These are phyloP conservation scores for Tagetes erecta DNA, from an alignment of 129 eudicot species.

Conservation along the genomic window DNA sequence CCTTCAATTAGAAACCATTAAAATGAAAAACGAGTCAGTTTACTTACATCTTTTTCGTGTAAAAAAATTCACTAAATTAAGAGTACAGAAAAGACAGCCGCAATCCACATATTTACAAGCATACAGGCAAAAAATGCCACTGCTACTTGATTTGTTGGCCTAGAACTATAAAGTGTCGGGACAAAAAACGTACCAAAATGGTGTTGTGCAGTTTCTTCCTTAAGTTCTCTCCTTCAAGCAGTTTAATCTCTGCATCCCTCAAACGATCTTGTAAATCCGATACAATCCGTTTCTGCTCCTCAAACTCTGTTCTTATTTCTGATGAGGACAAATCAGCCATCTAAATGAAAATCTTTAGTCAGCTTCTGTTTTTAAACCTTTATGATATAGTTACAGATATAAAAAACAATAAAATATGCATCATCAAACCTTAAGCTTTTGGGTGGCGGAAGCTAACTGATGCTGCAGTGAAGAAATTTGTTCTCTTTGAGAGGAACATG, in stretches of 20 bases:
- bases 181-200: conserved; percentile 45
- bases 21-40: neutral
- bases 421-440: conserved; percentile 44
- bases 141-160: neutral
- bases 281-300: conserved; percentile 37
- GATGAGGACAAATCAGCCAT: conserved; percentile 51
- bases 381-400: neutral
- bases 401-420: neutral
- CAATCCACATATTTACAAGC: neutral
- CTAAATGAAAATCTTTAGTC: conserved; percentile 20
- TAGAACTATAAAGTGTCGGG: neutral
- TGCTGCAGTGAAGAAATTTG: conserved; percentile 39
- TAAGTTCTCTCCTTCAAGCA: conserved; percentile 57
- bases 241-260: conserved; percentile 46
- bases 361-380: neutral
- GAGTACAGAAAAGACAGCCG: neutral
- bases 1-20: conserved; percentile 36
- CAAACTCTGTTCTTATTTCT: conserved; percentile 45
- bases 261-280: conserved; percentile 47
- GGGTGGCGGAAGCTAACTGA: conserved; percentile 43
- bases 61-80: too few relatives aligned
- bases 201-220: conserved; percentile 71
- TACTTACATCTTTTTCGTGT: neutral
- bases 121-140: neutral
- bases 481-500: conserved; percentile 45